A percentile compares a stretch with the other conserved stretches of the same genome.
Conservation (phyloP, 257 asterid species). For the Solanum stenotomum region DNA sequence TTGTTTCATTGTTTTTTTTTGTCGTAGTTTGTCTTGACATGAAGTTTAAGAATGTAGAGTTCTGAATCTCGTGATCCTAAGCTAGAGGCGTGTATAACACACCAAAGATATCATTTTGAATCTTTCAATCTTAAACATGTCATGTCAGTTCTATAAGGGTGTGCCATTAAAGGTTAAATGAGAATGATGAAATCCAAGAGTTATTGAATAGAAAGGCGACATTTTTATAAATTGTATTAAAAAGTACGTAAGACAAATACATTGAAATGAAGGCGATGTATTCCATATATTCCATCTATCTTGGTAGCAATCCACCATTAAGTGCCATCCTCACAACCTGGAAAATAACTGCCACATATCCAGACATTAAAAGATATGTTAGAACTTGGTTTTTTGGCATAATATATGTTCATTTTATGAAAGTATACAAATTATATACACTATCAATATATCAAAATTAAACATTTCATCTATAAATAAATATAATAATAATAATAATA, state of each 20-base stretch:
- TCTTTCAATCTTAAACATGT: not conserved
- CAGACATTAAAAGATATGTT: not conserved
- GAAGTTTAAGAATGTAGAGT: not conserved
- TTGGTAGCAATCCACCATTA: conserved; percentile 21
- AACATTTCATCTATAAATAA: not conserved
- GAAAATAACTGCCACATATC: conserved; percentile 34
- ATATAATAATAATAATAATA: too few species aligned
- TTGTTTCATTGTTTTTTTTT: not conserved
- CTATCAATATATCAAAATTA: not conserved
- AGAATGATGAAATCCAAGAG: not conserved
- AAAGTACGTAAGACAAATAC: not conserved
- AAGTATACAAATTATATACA: not conserved
- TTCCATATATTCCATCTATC: not conserved
- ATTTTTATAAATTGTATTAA: not conserved
- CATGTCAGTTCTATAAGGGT: not conserved
- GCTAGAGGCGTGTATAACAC: not conserved
- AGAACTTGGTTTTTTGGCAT: not conserved
- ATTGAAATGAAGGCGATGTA: not conserved
- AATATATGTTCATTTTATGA: not conserved
- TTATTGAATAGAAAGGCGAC: not conserved
- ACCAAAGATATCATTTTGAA: not conserved
- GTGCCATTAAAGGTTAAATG: not conserved
- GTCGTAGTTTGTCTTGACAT: not conserved
- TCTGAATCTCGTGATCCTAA: not conserved
- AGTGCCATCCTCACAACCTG: conserved; percentile 65